Evolutionary conservation across 176 grass and related monocot species (phyloP).

Genomic region (Phoenix roebelenii): DNA sequence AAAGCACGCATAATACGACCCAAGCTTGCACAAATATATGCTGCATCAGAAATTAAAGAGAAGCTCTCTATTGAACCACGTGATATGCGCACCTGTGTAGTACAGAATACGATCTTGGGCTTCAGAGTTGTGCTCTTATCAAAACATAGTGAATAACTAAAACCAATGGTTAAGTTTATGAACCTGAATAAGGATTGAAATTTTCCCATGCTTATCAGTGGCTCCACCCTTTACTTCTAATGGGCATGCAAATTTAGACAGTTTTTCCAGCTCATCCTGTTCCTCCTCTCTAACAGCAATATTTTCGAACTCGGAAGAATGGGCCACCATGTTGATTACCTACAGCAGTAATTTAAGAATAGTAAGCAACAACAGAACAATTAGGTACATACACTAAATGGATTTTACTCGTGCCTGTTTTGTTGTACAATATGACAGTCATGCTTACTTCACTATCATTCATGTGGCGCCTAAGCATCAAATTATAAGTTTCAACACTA

Average conservation of each 20-base stretch:
- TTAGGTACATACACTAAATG: too few species aligned
- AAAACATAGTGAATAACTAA: too few species aligned
- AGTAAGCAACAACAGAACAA: not conserved
- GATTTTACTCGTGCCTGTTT: too few species aligned
- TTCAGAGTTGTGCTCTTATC: too few species aligned
- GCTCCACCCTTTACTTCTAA: conserved; percentile 87
- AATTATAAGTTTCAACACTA: conserved; percentile 92
- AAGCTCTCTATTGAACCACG: conserved; percentile 84
- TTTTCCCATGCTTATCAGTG: conserved; percentile 90
- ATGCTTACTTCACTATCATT: conserved; percentile 79
- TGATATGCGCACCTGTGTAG: conserved; percentile 69
- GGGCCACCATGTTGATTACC: conserved; percentile 96
- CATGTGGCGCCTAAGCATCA: conserved; percentile 92
- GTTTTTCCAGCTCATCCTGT: conserved; percentile 83
- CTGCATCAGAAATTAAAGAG: conserved; percentile 91
- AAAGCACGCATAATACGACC: conserved; percentile 94
- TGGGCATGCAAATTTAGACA: conserved; percentile 60
- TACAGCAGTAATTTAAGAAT: conserved; percentile 19
- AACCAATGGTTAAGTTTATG: not conserved
- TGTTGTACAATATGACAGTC: not conserved
- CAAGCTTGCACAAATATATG: conserved; percentile 93
- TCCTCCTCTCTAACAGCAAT: conserved; percentile 95
- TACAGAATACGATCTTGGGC: not conserved
- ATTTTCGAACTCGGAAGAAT: conserved; percentile 99
- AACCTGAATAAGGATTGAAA: conserved; percentile 98